These are phyloP conservation scores for Phyllosticta capitalensis DNA, from an alignment of 2,329 filamentous ascomycete genomes.

Conservation along the genomic window DNA sequence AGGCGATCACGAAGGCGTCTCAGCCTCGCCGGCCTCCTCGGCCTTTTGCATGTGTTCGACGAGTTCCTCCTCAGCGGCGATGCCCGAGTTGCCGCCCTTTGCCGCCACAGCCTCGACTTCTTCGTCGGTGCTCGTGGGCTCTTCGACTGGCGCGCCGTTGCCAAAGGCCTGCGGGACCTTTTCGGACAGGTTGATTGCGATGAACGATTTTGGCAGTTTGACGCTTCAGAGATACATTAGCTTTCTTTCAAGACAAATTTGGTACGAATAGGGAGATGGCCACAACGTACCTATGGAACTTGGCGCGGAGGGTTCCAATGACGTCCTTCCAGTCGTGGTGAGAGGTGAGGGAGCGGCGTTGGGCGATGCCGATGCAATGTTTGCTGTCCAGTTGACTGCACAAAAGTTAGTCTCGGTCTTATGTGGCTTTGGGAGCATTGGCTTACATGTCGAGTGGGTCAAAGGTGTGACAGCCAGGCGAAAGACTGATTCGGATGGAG, in stretches of 20 bases:
- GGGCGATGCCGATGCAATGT: slow-evolving; percentile 90
- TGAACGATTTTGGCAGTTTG: slow-evolving; percentile 42
- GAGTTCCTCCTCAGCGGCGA: neutral
- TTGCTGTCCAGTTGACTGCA: slow-evolving; percentile 73
- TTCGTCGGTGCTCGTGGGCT: neutral
- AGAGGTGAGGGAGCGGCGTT: slow-evolving; percentile 77
- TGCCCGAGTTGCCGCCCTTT: neutral
- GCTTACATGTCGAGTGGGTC: slow-evolving; percentile 77
- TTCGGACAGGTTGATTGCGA: slow-evolving; percentile 41
- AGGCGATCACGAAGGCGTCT: too few relatives aligned
- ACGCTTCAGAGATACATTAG: slow-evolving; percentile 22
- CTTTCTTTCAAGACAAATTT: neutral
- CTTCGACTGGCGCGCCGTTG: neutral
- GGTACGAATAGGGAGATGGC: neutral
- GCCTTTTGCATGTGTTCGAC: neutral
- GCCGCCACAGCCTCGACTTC: slow-evolving; percentile 29
- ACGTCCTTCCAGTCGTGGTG: slow-evolving; percentile 95
- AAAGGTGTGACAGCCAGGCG: slow-evolving; percentile 90
- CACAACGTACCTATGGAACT: slow-evolving; percentile 74
- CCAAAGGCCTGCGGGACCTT: slow-evolving; percentile 38
- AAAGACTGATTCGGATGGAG: slow-evolving; percentile 91
- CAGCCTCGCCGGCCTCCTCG: neutral
- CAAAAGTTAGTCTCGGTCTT: neutral
- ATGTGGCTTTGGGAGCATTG: neutral
- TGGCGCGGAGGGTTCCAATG: slow-evolving; percentile 88